Percentiles rank a stretch among this genome's conserved stretches.
These are phyloP conservation scores for Cladobotryum protrusum DNA, from an alignment of 2,329 filamentous ascomycete species.

Conservation along the genomic window DNA sequence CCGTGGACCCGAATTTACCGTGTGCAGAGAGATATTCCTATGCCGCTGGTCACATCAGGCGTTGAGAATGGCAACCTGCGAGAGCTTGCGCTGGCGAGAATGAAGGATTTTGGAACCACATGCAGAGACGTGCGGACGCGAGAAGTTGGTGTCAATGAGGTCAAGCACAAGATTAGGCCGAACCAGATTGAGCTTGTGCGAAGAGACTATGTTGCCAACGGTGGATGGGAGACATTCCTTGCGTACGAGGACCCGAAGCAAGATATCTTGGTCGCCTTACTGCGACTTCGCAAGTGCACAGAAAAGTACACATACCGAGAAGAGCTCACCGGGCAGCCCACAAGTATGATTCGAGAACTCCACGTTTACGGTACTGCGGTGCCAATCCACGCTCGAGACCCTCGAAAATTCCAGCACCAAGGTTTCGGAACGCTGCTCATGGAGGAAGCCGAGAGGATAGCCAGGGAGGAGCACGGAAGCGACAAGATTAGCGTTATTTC, in stretches of 20 bases:
- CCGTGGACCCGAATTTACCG: slow-evolving; percentile 99
- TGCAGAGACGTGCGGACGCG: slow-evolving; percentile 94
- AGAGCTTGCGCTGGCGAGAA: slow-evolving; percentile 87
- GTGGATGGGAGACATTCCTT: slow-evolving; percentile 96
- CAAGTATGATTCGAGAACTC: slow-evolving; percentile 85
- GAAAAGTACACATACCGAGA: slow-evolving; percentile 86
- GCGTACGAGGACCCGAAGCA: slow-evolving; percentile 98
- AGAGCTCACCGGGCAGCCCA: slow-evolving; percentile 79
- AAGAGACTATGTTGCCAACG: slow-evolving; percentile 90
- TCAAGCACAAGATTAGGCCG: slow-evolving; percentile 96
- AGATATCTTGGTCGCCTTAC: slow-evolving; percentile 87
- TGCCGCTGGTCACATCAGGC: slow-evolving; percentile 97
- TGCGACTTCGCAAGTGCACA: slow-evolving; percentile 85
- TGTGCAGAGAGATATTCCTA: slow-evolving; percentile 97
- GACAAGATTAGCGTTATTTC: slow-evolving; percentile 95
- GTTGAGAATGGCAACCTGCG: slow-evolving; percentile 97
- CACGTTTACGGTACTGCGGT: slow-evolving; percentile 97
- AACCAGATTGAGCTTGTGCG: slow-evolving; percentile 94
- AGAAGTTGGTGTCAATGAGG: slow-evolving; percentile 97
- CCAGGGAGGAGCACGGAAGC: slow-evolving; percentile 88
- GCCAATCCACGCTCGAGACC: slow-evolving; percentile 92
- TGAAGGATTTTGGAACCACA: slow-evolving; percentile 98
- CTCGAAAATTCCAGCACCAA: slow-evolving; percentile 96
- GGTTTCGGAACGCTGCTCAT: slow-evolving; percentile 93
- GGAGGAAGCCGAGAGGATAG: slow-evolving; percentile 96